Percentiles rank a stretch among this genome's conserved stretches.
These are phyloP conservation scores for Agastache rugosa DNA, from an alignment of 257 asterid species.

Conservation along the genomic window DNA sequence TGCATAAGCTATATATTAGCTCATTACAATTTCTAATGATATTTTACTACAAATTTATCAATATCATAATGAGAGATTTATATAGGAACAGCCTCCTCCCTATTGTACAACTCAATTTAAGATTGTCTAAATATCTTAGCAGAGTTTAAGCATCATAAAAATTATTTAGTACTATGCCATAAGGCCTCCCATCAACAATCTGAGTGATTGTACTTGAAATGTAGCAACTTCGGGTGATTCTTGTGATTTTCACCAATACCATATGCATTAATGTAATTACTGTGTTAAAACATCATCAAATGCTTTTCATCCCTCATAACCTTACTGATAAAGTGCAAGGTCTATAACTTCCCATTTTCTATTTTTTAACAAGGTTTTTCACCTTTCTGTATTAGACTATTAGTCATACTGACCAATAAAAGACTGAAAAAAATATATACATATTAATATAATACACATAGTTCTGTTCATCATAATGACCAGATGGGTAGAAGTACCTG, in stretches of 20 bases:
- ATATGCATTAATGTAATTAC: slow-evolving; percentile 12
- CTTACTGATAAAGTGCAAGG: slow-evolving; percentile 14
- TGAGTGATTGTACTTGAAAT: slow-evolving; percentile 4
- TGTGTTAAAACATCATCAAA: slow-evolving; percentile 1
- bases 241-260: background rate
- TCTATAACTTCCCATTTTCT: slow-evolving; percentile 22
- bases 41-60: background rate
- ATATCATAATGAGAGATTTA: background rate
- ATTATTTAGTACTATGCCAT: background rate
- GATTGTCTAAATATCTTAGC: background rate
- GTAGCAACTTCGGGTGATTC: background rate
- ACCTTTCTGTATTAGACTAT: slow-evolving; percentile 4
- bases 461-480: slow-evolving; percentile 21
- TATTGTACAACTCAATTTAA: background rate
- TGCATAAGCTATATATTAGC: background rate
- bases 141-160: slow-evolving; percentile 1
- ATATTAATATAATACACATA: background rate
- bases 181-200: slow-evolving; percentile 2
- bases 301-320: slow-evolving; percentile 2
- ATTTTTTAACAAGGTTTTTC: slow-evolving; percentile 16
- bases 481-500: slow-evolving; percentile 62
- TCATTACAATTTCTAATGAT: slow-evolving; percentile 1
- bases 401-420: background rate
- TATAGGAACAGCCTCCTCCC: background rate
- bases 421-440: background rate